Conservation (phyloP, 2,329 filamentous ascomycete genomes). For the Pseudocercospora cruenta region DNA sequence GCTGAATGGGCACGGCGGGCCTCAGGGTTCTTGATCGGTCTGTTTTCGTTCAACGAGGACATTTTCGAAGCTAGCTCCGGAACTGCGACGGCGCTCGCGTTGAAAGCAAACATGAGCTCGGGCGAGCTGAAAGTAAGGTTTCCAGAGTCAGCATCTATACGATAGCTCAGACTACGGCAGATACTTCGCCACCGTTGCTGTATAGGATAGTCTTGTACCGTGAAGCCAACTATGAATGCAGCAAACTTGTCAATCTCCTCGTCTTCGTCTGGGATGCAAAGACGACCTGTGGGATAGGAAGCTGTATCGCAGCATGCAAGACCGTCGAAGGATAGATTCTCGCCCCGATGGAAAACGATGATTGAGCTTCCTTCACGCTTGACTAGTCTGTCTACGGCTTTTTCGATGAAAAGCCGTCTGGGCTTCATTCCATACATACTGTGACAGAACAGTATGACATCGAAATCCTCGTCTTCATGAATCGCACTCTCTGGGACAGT, state of each 20-base stretch:
- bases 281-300: conserved; percentile 51
- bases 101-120: conserved; percentile 57
- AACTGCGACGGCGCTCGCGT: conserved; percentile 48
- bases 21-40: conserved; percentile 56
- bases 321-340: conserved; percentile 48
- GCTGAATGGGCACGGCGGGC: conserved; percentile 53
- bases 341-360: conserved; percentile 60
- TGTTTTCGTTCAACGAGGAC: conserved; percentile 38
- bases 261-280: conserved; percentile 52
- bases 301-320: conserved; percentile 55
- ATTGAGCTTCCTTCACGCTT: conserved; percentile 48
- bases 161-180: conserved; percentile 55
- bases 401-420: conserved; percentile 52
- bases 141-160: conserved; percentile 41
- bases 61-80: conserved; percentile 50
- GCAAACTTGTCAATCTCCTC: conserved; percentile 56
- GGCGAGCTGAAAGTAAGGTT: conserved; percentile 56
- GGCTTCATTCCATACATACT: conserved; percentile 65
- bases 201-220: conserved; percentile 41
- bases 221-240: conserved; percentile 56
- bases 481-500: conserved; percentile 27
- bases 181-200: conserved; percentile 53
- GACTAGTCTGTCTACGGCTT: conserved; percentile 54
- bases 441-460: conserved; percentile 65
- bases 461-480: conserved; percentile 47